Percentiles rank a stretch among this genome's conserved stretches.
Conservation (phyloP, 169 alveolate genomes). For the Cyclospora cayetanensis region DNA sequence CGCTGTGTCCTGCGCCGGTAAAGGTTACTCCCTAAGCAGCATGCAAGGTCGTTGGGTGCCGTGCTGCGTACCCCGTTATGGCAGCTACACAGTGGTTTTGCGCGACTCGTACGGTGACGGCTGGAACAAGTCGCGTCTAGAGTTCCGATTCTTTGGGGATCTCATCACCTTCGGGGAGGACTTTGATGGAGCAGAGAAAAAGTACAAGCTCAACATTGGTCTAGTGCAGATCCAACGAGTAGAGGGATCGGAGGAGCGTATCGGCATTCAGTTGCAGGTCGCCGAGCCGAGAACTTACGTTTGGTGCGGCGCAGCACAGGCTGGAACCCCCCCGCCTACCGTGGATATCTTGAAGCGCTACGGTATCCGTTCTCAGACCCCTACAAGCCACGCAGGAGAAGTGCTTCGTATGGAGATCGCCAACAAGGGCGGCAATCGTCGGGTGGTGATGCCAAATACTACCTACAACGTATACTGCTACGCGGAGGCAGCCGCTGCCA, state of each 20-base stretch:
- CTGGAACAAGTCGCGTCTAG: constrained; percentile 77
- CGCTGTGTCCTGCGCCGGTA: constrained; percentile 79
- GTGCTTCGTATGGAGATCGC: constrained; percentile 47
- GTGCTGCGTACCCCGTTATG: constrained; percentile 80
- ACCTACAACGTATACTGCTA: constrained; percentile 78
- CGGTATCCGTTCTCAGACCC: constrained; percentile 75
- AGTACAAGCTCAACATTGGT: constrained; percentile 69
- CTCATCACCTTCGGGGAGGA: constrained; percentile 73
- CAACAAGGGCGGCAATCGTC: constrained; percentile 63
- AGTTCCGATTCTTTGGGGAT: constrained; percentile 79
- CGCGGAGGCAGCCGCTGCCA: constrained; percentile 71
- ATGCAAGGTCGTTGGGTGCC: constrained; percentile 77
- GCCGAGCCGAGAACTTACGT: constrained; percentile 70
- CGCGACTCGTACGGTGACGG: constrained; percentile 80
- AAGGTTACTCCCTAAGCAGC: constrained; percentile 75
- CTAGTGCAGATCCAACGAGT: constrained; percentile 49
- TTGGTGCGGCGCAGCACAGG: constrained; percentile 79
- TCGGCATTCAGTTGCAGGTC: constrained; percentile 68
- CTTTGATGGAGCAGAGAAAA: constrained; percentile 69
- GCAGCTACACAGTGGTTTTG: constrained; percentile 77
- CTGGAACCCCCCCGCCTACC: constrained; percentile 75
- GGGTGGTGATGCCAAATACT: constrained; percentile 75
- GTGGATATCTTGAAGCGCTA: constrained; percentile 75
- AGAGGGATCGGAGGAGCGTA: constrained; percentile 68
- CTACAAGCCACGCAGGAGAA: constrained; percentile 67